Evolutionary conservation across 202 grass and related monocot genomes (phyloP).

Genomic region (Digitaria exilis): DNA sequence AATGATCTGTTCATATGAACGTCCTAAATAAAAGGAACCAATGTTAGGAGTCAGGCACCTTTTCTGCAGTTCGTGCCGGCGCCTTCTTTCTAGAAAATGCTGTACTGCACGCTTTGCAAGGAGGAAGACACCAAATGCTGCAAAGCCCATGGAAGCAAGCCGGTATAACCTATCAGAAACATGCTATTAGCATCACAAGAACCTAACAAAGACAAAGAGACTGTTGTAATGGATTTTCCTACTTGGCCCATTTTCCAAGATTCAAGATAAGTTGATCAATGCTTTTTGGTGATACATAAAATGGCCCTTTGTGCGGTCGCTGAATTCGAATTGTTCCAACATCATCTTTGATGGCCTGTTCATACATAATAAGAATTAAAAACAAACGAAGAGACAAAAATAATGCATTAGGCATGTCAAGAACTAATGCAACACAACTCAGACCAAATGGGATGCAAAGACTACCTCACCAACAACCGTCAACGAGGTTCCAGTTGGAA

Average conservation of each 20-base stretch:
- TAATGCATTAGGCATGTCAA: constrained; percentile 12
- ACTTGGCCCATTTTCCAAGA: constrained; percentile 98
- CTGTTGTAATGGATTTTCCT: constrained; percentile 27
- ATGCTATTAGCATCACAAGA: constrained; percentile 18
- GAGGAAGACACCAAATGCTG: constrained; percentile 75
- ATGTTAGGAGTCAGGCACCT: constrained; percentile 51
- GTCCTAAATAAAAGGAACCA: not conserved
- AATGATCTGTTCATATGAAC: not conserved
- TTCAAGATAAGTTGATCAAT: constrained; percentile 88
- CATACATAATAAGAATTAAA: constrained; percentile 28
- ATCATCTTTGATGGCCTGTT: constrained; percentile 96
- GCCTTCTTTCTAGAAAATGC: constrained; percentile 76
- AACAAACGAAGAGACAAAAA: constrained; percentile 16
- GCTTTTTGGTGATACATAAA: constrained; percentile 86
- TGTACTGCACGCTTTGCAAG: constrained; percentile 85
- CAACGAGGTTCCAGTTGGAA: constrained; percentile 88
- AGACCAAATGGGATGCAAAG: constrained; percentile 15
- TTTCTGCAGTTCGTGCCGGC: constrained; percentile 66
- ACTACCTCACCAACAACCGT: constrained; percentile 97
- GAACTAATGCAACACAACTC: constrained; percentile 16
- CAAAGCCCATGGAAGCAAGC: constrained; percentile 92
- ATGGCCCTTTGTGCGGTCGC: constrained; percentile 87
- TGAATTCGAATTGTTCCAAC: constrained; percentile 89
- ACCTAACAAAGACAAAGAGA: constrained; percentile 2
- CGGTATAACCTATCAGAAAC: constrained; percentile 65